Evolutionary conservation across 2,329 filamentous ascomycete genomes (phyloP).

Genomic region (Aureobasidium namibiae): DNA sequence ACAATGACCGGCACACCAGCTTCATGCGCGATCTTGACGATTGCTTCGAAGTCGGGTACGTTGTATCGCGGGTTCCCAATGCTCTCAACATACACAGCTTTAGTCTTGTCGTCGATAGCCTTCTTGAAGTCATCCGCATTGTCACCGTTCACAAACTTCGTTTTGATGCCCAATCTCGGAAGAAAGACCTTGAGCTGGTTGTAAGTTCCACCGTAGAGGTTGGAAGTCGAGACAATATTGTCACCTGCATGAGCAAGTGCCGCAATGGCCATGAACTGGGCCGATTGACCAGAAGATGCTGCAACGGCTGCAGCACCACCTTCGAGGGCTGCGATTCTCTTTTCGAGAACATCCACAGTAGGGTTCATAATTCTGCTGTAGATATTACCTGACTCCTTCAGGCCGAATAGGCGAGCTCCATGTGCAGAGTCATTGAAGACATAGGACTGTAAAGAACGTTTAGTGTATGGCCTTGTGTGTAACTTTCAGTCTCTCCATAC

Average conservation of each 20-base stretch:
- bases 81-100: constrained; percentile 83
- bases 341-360: constrained; percentile 92
- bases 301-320: constrained; percentile 82
- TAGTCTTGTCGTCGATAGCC: constrained; percentile 86
- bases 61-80: constrained; percentile 95
- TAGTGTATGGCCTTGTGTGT: too few species aligned
- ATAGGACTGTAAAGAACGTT: constrained; percentile 54
- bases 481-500: constrained; percentile 29
- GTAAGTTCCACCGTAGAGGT: constrained; percentile 91
- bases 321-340: constrained; percentile 90
- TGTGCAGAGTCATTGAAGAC: constrained; percentile 95
- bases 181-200: constrained; percentile 94
- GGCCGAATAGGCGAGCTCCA: constrained; percentile 86
- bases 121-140: constrained; percentile 68
- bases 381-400: constrained; percentile 96
- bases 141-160: constrained; percentile 81
- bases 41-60: constrained; percentile 80
- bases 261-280: constrained; percentile 83
- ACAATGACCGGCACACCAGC: constrained; percentile 54
- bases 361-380: constrained; percentile 94
- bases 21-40: constrained; percentile 69
- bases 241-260: constrained; percentile 81
- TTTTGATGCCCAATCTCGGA: constrained; percentile 75
- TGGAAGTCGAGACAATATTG: constrained; percentile 86
- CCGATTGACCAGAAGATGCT: constrained; percentile 76